Conservation (phyloP, 768 basidiomycete genomes). For the Lactifluus echinatus region DNA sequence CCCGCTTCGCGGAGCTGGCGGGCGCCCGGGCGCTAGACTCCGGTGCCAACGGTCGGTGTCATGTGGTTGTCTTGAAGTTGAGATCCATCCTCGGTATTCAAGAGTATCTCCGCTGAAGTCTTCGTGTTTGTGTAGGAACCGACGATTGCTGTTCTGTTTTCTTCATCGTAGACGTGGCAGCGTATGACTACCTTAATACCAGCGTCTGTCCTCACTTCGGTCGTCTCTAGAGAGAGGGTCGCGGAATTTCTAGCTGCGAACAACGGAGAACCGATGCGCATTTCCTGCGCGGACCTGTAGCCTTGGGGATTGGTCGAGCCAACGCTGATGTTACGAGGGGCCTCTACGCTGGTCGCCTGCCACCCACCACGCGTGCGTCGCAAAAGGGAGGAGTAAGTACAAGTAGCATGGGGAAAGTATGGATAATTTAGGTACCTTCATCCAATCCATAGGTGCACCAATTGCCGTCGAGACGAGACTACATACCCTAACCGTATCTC, state of each 20-base stretch:
- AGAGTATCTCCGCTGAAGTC: conserved; percentile 29
- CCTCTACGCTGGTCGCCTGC: conserved; percentile 24
- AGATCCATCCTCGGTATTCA: neutral
- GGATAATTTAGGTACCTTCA: conserved; percentile 38
- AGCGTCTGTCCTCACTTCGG: conserved; percentile 40
- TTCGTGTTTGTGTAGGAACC: conserved; percentile 18
- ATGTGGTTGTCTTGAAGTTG: conserved; percentile 19
- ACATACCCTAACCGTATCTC: conserved; percentile 46
- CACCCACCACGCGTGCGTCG: conserved; percentile 42
- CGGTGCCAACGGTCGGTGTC: conserved; percentile 7
- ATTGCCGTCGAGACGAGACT: conserved; percentile 58
- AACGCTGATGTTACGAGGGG: neutral
- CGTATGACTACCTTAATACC: conserved; percentile 46
- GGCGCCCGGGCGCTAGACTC: conserved; percentile 1
- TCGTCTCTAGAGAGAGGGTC: conserved; percentile 40
- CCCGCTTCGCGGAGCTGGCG: conserved; percentile 19
- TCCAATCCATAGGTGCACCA: conserved; percentile 59
- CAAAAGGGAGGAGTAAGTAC: neutral
- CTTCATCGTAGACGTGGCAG: conserved; percentile 39
- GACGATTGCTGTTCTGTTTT: conserved; percentile 27
- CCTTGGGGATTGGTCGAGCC: conserved; percentile 29
- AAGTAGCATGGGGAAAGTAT: neutral
- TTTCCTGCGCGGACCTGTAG: conserved; percentile 48
- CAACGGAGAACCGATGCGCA: conserved; percentile 36
- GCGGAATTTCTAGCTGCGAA: conserved; percentile 29